Conservation (phyloP, 352 stramenopile species). For the Globisporangium recalcitrans region DNA sequence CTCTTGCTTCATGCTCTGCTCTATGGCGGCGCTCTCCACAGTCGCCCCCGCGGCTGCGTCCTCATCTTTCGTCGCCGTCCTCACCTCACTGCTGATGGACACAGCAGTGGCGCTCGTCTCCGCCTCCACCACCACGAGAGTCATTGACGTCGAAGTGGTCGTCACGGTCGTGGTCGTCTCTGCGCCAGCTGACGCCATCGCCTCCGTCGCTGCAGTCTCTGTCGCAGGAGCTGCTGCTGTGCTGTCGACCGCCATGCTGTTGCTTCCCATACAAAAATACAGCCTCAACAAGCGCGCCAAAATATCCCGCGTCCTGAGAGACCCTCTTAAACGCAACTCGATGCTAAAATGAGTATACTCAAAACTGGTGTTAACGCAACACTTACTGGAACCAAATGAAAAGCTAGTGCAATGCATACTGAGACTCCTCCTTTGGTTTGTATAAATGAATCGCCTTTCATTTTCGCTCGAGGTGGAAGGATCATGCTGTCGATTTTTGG, state of each 20-base stretch:
- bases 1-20: background rate
- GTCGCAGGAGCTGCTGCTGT: background rate
- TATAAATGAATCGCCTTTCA: background rate
- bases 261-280: slow-evolving; percentile 10
- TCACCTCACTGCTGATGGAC: background rate
- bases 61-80: background rate
- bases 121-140: background rate
- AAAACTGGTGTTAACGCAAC: background rate
- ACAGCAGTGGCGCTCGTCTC: background rate
- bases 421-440: too few relatives aligned
- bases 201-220: background rate
- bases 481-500: background rate
- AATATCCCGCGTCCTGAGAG: background rate
- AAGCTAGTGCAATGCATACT: too few relatives aligned
- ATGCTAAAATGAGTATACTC: background rate
- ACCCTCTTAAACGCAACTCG: background rate
- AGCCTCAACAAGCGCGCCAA: slow-evolving; percentile 1
- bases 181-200: background rate
- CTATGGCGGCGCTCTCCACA: background rate
- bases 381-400: background rate
- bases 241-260: background rate
- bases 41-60: background rate
- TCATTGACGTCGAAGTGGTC: background rate
- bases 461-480: background rate
- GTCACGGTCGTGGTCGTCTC: background rate